Percentiles rank a stretch among this genome's conserved stretches.
Evolutionary conservation across 257 asterid genomes (phyloP).

Genomic region (Thymus mandschuricus): DNA sequence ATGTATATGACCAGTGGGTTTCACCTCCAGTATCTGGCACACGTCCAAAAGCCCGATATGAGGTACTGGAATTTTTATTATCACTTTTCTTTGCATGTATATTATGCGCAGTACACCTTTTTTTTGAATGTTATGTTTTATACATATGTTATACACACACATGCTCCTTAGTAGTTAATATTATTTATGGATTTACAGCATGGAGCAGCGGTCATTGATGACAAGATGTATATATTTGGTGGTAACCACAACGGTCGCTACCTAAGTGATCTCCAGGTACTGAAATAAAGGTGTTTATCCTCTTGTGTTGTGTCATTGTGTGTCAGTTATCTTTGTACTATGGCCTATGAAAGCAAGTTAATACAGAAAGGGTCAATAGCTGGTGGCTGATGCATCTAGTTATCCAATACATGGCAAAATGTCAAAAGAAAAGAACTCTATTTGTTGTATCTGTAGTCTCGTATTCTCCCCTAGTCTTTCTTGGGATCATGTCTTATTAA

Average conservation of each 20-base stretch:
- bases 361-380: neutral
- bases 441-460: slow-evolving; percentile 18
- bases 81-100: slow-evolving; percentile 12
- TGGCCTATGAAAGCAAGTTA: slow-evolving; percentile 27
- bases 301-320: slow-evolving; percentile 3
- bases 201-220: slow-evolving; percentile 88
- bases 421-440: neutral
- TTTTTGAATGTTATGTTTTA: slow-evolving; percentile 12
- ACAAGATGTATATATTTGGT: slow-evolving; percentile 91
- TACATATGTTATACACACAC: neutral
- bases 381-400: slow-evolving; percentile 15
- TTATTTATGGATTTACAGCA: slow-evolving; percentile 57
- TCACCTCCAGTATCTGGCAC: slow-evolving; percentile 76
- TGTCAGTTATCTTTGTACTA: slow-evolving; percentile 15
- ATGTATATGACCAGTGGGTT: slow-evolving; percentile 90
- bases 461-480: slow-evolving; percentile 12
- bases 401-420: neutral
- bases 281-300: slow-evolving; percentile 30
- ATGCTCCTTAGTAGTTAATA: slow-evolving; percentile 20
- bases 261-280: slow-evolving; percentile 95
- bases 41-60: slow-evolving; percentile 78
- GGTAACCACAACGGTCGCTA: slow-evolving; percentile 98
- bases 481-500: slow-evolving; percentile 14
- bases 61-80: slow-evolving; percentile 48
- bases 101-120: slow-evolving; percentile 1